These are phyloP conservation scores for Aspergillus japonicus DNA, from an alignment of 2,329 filamentous ascomycete species.

Conservation along the genomic window DNA sequence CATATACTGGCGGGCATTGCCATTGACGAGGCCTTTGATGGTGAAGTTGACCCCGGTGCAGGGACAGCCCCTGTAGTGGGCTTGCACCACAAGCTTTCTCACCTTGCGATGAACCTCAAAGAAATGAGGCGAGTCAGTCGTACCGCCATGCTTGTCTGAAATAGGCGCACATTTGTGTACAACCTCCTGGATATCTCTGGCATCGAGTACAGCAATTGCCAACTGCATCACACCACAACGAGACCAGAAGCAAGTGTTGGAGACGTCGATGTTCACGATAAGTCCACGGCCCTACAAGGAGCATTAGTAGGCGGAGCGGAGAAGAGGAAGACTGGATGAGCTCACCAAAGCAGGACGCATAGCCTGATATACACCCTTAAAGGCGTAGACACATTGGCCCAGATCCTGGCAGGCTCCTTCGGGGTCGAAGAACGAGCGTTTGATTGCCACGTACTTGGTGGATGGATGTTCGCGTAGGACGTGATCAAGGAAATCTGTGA, in stretches of 20 bases:
- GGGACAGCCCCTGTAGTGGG: slow-evolving; percentile 37
- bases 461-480: slow-evolving; percentile 78
- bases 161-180: slow-evolving; percentile 23
- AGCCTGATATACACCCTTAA: slow-evolving; percentile 87
- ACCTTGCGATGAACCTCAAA: slow-evolving; percentile 30
- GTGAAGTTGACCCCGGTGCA: slow-evolving; percentile 45
- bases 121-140: slow-evolving; percentile 25
- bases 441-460: slow-evolving; percentile 66
- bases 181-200: slow-evolving; percentile 34
- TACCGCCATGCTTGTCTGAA: slow-evolving; percentile 24
- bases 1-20: slow-evolving; percentile 45
- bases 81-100: slow-evolving; percentile 39
- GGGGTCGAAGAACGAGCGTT: slow-evolving; percentile 75
- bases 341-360: slow-evolving; percentile 69
- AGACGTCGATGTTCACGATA: slow-evolving; percentile 84
- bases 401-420: slow-evolving; percentile 54
- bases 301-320: slow-evolving; percentile 26
- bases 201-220: slow-evolving; percentile 34
- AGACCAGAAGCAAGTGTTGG: slow-evolving; percentile 87
- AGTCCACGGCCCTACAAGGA: slow-evolving; percentile 58
- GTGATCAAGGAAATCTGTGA: slow-evolving; percentile 77
- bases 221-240: slow-evolving; percentile 37
- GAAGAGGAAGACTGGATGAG: not conserved
- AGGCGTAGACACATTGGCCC: slow-evolving; percentile 68
- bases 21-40: slow-evolving; percentile 50